phyloP scores from a whole-genome alignment of 192 early-diverging fungal genomes.

The Irineochytrium annulatum region DNA sequence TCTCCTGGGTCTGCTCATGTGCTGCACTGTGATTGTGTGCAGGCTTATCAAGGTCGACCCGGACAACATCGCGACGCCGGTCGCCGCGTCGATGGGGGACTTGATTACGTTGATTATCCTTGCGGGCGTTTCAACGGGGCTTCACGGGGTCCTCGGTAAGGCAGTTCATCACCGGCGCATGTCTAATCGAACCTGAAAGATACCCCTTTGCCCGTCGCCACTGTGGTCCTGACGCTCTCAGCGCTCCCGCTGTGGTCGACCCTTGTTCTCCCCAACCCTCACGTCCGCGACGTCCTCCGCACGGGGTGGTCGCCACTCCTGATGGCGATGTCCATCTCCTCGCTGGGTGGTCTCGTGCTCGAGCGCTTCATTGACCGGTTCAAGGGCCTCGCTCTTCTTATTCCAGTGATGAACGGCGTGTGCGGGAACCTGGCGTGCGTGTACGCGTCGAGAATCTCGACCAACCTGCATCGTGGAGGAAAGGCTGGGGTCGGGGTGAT shows the following conservation, averaged over 20 bases:
- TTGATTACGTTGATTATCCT: constrained; percentile 65
- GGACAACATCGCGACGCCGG: constrained; percentile 75
- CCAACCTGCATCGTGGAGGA: constrained; percentile 24
- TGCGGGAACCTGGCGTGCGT: constrained; percentile 34
- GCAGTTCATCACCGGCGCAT: not conserved
- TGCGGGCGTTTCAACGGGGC: constrained; percentile 45
- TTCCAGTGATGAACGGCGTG: constrained; percentile 63
- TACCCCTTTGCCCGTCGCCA: not conserved
- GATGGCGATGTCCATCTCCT: constrained; percentile 64
- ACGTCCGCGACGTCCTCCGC: constrained; percentile 58
- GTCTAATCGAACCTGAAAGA: not conserved
- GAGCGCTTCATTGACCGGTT: constrained; percentile 66
- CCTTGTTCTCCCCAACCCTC: constrained; percentile 23
- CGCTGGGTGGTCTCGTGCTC: constrained; percentile 61
- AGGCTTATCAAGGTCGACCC: constrained; percentile 68
- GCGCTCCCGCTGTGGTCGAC: constrained; percentile 19
- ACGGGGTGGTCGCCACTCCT: constrained; percentile 75
- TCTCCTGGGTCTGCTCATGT: constrained; percentile 70
- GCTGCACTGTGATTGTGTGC: constrained; percentile 60
- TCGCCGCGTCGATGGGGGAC: constrained; percentile 72
- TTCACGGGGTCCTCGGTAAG: constrained; percentile 49
- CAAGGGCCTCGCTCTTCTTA: constrained; percentile 60
- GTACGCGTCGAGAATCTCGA: constrained; percentile 30
- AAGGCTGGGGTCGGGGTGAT: constrained; percentile 4
- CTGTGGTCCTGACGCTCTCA: constrained; percentile 6